Evolutionary conservation across 2,329 filamentous ascomycete genomes (phyloP).

Genomic region (Xylariomycetidae sp.): DNA sequence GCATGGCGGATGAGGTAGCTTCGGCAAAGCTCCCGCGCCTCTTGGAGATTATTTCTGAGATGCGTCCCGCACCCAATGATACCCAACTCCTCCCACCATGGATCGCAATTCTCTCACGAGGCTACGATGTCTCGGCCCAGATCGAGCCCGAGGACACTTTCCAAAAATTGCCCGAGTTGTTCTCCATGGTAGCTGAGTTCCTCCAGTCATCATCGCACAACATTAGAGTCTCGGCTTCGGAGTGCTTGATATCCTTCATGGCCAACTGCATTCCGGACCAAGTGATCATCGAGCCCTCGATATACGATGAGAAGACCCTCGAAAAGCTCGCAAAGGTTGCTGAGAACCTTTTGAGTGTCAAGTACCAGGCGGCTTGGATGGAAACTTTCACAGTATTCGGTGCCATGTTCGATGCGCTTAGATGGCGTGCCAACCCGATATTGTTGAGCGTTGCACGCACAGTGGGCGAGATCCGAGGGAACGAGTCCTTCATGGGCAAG

Average conservation of each 20-base stretch:
- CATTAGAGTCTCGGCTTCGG: slow-evolving; percentile 88
- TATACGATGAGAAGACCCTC: slow-evolving; percentile 86
- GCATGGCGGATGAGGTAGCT: slow-evolving; percentile 79
- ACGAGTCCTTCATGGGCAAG: slow-evolving; percentile 85
- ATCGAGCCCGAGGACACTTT: slow-evolving; percentile 88
- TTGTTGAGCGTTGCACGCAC: slow-evolving; percentile 69
- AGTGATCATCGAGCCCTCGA: slow-evolving; percentile 79
- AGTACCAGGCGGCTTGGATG: slow-evolving; percentile 90
- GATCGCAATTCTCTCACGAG: slow-evolving; percentile 91
- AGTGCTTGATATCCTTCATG: slow-evolving; percentile 90
- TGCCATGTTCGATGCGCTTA: slow-evolving; percentile 78
- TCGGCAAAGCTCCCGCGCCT: slow-evolving; percentile 85
- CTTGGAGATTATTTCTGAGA: slow-evolving; percentile 83
- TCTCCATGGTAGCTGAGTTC: slow-evolving; percentile 72
- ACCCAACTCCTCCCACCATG: slow-evolving; percentile 91
- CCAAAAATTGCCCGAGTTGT: slow-evolving; percentile 78
- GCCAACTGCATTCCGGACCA: slow-evolving; percentile 81
- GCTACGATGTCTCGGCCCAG: slow-evolving; percentile 89
- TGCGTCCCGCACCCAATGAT: slow-evolving; percentile 88
- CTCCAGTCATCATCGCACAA: slow-evolving; percentile 85
- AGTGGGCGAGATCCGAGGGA: slow-evolving; percentile 81
- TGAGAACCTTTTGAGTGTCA: slow-evolving; percentile 73
- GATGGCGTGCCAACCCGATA: slow-evolving; percentile 78
- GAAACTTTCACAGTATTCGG: slow-evolving; percentile 87
- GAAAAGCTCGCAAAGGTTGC: slow-evolving; percentile 72